These are phyloP conservation scores for Zarea fungicola DNA, from an alignment of 2,329 filamentous ascomycete species.

Conservation along the genomic window DNA sequence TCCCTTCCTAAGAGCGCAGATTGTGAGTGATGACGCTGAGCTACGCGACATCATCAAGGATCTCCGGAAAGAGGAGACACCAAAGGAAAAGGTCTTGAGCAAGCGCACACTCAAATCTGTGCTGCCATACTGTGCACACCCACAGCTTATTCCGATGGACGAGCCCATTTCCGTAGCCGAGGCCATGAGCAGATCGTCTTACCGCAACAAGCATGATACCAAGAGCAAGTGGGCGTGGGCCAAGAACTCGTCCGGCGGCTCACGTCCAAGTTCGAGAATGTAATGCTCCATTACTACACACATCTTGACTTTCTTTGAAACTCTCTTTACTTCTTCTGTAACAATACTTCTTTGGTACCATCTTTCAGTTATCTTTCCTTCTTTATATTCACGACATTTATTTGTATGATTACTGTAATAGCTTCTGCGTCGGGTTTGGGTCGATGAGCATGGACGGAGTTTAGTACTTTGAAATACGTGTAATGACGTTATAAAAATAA, in stretches of 20 bases:
- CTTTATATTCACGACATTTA: background rate
- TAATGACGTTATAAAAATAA: background rate
- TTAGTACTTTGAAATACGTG: background rate
- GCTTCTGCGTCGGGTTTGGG: background rate
- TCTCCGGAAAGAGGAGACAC: slow-evolving; percentile 34
- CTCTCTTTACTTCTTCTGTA: background rate
- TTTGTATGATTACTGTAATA: background rate
- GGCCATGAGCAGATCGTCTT: slow-evolving; percentile 23
- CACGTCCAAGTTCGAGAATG: slow-evolving; percentile 22
- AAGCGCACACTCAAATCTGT: slow-evolving; percentile 25
- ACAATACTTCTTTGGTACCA: background rate
- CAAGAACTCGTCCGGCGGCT: slow-evolving; percentile 19
- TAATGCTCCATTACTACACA: slow-evolving; percentile 12
- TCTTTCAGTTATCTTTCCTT: background rate
- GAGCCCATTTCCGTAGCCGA: slow-evolving; percentile 33
- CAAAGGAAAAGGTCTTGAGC: slow-evolving; percentile 21
- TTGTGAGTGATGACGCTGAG: slow-evolving; percentile 68
- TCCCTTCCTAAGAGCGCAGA: slow-evolving; percentile 77
- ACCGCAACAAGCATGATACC: slow-evolving; percentile 17
- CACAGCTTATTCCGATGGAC: slow-evolving; percentile 29
- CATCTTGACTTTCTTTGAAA: background rate
- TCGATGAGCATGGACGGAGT: background rate
- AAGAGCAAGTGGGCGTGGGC: slow-evolving; percentile 24
- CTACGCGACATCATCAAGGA: slow-evolving; percentile 66
- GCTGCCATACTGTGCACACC: slow-evolving; percentile 32